Evolutionary conservation across 2,329 filamentous ascomycete genomes (phyloP), one percentile per base, ranked within the genome.

Genomic region (Ophiosphaerella korrae): DNA sequence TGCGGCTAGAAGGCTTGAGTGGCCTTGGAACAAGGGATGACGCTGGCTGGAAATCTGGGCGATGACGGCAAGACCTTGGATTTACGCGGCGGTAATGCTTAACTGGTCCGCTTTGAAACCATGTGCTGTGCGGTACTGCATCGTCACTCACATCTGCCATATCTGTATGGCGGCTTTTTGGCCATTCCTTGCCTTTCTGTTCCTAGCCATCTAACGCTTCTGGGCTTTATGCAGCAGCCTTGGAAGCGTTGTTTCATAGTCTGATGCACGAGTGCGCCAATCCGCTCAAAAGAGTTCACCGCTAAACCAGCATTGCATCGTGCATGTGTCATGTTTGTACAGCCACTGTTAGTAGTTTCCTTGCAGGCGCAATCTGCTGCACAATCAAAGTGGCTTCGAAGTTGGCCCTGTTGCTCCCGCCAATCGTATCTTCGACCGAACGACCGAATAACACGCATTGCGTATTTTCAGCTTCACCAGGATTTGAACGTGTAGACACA

Each of bases 11-110:
- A 46, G 39, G 54, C 59, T 63, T 61, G 54, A 58, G 14, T 32
- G 35, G 36, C 34, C 44, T 46, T 46, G 44, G 44, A 34, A 41
- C 18, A n/a, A 14, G 29, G 42, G 23, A 18, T 12, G 21, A 13
- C 29, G 29, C 36, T 13, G 29, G 32, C 16, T 9, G 14, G 26
- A 16, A 34, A 18, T 41, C 57, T 57, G 54, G 57, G 54, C 55
- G 21, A 48, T 53, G 52, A 54, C 48, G 48, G 14, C 44, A 26
- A 51, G 37, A 29, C 14, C 41, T 49, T 33, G 24, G 49, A 51
- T 46, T 34, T 43, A 42, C 55, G 33, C 49, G 49, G 48, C 52
- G 35, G 12, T 35, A 63, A 62, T 42, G 58, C 62, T 64, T 63
- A 52, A 58, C 48, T 55, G 41, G 49, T 37, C 38, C 14, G 41